Evolutionary conservation across 192 early-diverging fungal genomes (phyloP).

Genomic region (Paraglomus occultum): DNA sequence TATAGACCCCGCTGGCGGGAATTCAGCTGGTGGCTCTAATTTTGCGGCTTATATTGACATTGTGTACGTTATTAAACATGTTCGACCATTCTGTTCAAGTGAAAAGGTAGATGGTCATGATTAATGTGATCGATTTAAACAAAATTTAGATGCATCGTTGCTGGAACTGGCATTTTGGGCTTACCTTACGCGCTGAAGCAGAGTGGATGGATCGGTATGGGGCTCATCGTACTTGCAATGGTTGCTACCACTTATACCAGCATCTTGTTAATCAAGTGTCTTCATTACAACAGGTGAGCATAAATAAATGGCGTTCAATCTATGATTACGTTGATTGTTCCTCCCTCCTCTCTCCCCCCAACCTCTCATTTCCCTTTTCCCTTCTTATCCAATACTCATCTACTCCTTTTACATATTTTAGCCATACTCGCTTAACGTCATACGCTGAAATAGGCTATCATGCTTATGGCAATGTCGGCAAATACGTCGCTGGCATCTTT

Average conservation of each 20-base stretch:
- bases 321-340: too few relatives aligned
- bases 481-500: slow-evolving; percentile 57
- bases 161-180: slow-evolving; percentile 79
- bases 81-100: background rate
- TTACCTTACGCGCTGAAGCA: slow-evolving; percentile 76
- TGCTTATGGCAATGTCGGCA: slow-evolving; percentile 69
- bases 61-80: background rate
- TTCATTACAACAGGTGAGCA: slow-evolving; percentile 60
- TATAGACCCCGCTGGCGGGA: background rate
- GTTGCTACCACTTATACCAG: slow-evolving; percentile 71
- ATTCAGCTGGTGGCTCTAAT: background rate
- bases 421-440: slow-evolving; percentile 53
- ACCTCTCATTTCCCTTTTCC: too few relatives aligned
- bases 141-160: slow-evolving; percentile 14
- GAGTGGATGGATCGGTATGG: slow-evolving; percentile 74
- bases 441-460: slow-evolving; percentile 68
- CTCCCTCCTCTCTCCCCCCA: too few relatives aligned
- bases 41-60: background rate
- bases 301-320: background rate
- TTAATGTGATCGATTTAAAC: background rate
- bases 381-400: too few relatives aligned
- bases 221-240: slow-evolving; percentile 68
- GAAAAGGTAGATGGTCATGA: background rate
- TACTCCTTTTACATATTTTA: background rate
- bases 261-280: slow-evolving; percentile 66